phyloP scores from a whole-genome alignment of 129 eudicot genomes.

The Flaveria sonorensis region DNA sequence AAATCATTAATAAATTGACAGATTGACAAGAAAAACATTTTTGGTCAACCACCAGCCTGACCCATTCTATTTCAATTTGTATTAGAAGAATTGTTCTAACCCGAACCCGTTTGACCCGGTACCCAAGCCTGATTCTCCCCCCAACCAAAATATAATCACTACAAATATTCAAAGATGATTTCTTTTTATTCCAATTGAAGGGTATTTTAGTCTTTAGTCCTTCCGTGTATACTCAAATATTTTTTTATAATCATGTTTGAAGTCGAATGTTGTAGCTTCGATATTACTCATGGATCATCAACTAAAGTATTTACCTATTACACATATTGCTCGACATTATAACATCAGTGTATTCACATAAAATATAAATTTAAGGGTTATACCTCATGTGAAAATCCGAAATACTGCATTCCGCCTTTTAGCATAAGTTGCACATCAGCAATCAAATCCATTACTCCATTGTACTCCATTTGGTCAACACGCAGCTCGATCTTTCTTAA shows the following conservation, averaged over 20 bases:
- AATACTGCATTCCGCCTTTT: constrained; percentile 66
- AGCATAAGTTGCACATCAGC: constrained; percentile 84
- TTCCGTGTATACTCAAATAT: neutral
- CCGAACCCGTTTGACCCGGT: neutral
- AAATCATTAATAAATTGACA: neutral
- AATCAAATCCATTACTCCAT: constrained; percentile 73
- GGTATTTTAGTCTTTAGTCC: neutral
- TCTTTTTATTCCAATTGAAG: neutral
- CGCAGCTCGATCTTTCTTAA: constrained; percentile 65
- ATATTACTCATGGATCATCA: neutral
- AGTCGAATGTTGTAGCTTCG: neutral
- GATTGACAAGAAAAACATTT: too few relatives aligned
- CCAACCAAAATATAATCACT: neutral
- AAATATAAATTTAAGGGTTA: neutral
- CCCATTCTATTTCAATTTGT: neutral
- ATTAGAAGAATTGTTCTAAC: neutral
- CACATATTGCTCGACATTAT: too few relatives aligned
- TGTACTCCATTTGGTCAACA: constrained; percentile 60
- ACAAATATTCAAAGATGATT: neutral
- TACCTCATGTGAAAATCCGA: constrained; percentile 84
- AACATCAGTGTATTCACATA: neutral
- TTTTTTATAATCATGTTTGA: neutral
- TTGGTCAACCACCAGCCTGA: neutral
- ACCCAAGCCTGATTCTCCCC: neutral
- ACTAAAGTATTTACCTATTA: neutral